Evolutionary conservation across 106 monocot genomes (phyloP), one percentile per base, ranked within the genome.

Genomic region (Apostasia ramifera): DNA sequence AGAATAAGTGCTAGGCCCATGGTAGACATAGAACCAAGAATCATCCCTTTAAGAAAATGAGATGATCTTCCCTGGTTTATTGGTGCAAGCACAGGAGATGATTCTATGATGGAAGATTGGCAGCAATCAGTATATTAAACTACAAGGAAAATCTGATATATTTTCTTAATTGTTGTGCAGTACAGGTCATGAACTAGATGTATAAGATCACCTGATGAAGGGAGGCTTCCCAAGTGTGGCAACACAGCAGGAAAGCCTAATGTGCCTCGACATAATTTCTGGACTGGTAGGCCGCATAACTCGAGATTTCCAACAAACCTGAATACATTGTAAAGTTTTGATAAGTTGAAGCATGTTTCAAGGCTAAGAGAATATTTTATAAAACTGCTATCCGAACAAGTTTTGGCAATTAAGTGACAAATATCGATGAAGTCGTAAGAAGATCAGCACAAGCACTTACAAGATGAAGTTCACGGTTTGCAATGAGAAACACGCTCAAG

Each of bases 231-330:
- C 0, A 84, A 57, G 70, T 84, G 83, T 1, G 95, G 95, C 40
- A 97, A 58, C 46, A 97, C 82, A 48, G 89, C 95, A 74, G 95
- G 95, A 70, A 89, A 97, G 15, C 95, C 95, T 40, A 97, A 76
- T 43, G 84, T 73, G 68, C 76, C 78, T 11, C 84, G 83, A 54
- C 95, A 92, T 6, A 70, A 13, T 67, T 84, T 92, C 61, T 86
- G 82, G 71, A 86, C 75, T 4, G 84, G 95, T 44, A 82, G 66
- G n/a, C 95, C 95, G 73, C 95, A 97, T 37, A 97, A 77, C 72
- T 97, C 92, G n/a, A 84, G 78, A 79, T 97, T 97, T 9, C 92
- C 92, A 45, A 89, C 77, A 79, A 89, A 97, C 76, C 95, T 97
- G 86, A 54, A 70, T 51, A 47, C 43, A 43, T 65, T 14, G 42